These are phyloP conservation scores for Ramichloridium luteum DNA, from an alignment of 2,329 filamentous ascomycete genomes.

Conservation along the genomic window DNA sequence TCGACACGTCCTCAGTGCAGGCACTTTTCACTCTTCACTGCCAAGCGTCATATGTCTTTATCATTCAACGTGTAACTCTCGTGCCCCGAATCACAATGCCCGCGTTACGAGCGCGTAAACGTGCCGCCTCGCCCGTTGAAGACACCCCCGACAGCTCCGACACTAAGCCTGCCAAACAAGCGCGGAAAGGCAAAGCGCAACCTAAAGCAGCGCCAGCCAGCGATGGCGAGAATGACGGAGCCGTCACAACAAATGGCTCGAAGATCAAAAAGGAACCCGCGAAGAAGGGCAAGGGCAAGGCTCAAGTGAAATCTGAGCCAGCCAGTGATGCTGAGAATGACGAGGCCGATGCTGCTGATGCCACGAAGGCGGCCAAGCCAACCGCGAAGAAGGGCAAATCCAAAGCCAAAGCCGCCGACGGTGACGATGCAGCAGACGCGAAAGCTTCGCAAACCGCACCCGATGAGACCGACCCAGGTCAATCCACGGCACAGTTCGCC, in stretches of 20 bases:
- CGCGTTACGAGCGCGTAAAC: conserved; percentile 7
- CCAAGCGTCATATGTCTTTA: too few species aligned
- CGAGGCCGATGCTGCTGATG: conserved; percentile 3
- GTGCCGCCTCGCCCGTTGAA: conserved; percentile 7
- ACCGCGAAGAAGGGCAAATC: conserved; percentile 11
- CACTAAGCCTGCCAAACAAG: conserved; percentile 1
- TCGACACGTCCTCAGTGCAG: too few species aligned
- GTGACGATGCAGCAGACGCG: conserved; percentile 1
- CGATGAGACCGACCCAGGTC: conserved; percentile 28
- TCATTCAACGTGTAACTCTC: too few species aligned
- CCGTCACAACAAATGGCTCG: not conserved
- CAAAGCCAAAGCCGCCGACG: conserved; percentile 6
- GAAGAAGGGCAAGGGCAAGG: conserved; percentile 5
- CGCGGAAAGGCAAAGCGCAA: conserved; percentile 6
- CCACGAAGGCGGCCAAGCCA: conserved; percentile 6
- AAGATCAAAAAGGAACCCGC: too few species aligned
- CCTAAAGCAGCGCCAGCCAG: conserved; percentile 3
- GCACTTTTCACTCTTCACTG: too few species aligned
- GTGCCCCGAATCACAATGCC: conserved; percentile 4
- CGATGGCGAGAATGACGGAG: conserved; percentile 5
- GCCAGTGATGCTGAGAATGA: conserved; percentile 3
- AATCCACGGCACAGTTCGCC: conserved; percentile 33
- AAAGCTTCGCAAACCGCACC: conserved; percentile 6
- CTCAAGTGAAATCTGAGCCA: not conserved
- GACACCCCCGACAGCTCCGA: conserved; percentile 8